Percentiles rank a stretch among this genome's conserved stretches.
phyloP scores from a whole-genome alignment of 306 rosid genomes.

The Corylus americana region DNA sequence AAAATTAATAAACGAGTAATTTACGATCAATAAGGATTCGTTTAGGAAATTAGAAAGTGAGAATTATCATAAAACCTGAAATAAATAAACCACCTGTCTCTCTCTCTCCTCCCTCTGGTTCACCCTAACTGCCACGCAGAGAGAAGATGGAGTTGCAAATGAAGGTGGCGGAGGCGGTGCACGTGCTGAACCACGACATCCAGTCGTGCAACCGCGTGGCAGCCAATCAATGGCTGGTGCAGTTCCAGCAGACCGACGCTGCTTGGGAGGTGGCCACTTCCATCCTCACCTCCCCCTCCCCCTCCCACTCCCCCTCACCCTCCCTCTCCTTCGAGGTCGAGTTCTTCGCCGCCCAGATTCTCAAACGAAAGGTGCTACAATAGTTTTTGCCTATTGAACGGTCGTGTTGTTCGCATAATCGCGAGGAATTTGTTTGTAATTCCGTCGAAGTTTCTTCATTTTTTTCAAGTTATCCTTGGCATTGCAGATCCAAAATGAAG shows the following conservation, averaged over 20 bases:
- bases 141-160: constrained; percentile 64
- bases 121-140: too few relatives aligned
- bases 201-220: constrained; percentile 98
- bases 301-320: constrained; percentile 37
- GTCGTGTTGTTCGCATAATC: too few relatives aligned
- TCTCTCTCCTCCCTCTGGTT: too few relatives aligned
- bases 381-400: too few relatives aligned
- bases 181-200: constrained; percentile 81
- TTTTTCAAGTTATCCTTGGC: constrained; percentile 18
- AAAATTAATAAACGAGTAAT: too few relatives aligned
- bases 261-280: constrained; percentile 98
- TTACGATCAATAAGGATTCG: too few relatives aligned
- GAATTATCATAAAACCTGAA: too few relatives aligned
- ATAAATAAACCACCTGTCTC: too few relatives aligned
- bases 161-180: constrained; percentile 92
- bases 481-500: constrained; percentile 85
- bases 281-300: constrained; percentile 69
- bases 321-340: constrained; percentile 59
- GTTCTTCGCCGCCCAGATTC: constrained; percentile 98
- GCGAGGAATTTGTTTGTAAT: too few relatives aligned
- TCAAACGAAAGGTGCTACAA: constrained; percentile 76
- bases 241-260: constrained; percentile 90
- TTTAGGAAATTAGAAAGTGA: too few relatives aligned
- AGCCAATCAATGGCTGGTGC: constrained; percentile 98
- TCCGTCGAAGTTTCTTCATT: not conserved